These are phyloP conservation scores for Paragyromitra xinjiangensis DNA, from an alignment of 495 filamentous ascomycete genomes.

Conservation along the genomic window DNA sequence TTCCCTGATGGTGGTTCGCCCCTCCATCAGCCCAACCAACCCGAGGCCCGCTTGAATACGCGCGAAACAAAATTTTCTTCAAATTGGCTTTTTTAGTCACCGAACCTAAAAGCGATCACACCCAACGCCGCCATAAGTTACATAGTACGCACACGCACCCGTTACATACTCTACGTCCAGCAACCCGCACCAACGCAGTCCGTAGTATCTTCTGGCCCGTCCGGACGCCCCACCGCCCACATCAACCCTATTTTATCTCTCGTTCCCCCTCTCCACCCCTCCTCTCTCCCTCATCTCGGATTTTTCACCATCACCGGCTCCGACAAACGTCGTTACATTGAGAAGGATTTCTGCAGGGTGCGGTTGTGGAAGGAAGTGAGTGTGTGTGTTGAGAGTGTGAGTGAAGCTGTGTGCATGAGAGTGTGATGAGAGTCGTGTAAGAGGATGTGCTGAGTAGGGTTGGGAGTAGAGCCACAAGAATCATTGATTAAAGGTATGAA, in stretches of 20 bases:
- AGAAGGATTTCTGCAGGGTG: conserved; percentile 55
- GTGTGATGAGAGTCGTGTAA: conserved; percentile 52
- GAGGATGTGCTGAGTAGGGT: conserved; percentile 56
- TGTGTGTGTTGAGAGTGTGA: conserved; percentile 56
- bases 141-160: conserved; percentile 40
- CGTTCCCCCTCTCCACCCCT: conserved; percentile 35
- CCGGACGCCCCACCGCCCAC: conserved; percentile 50
- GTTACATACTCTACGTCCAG: conserved; percentile 14
- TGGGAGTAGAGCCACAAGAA: conserved; percentile 54
- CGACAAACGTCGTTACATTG: conserved; percentile 49
- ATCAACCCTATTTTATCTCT: conserved; percentile 52
- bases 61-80: conserved; percentile 50
- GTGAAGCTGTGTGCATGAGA: conserved; percentile 55
- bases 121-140: conserved; percentile 45
- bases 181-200: conserved; percentile 37
- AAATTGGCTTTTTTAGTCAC: conserved; percentile 52
- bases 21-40: conserved; percentile 45
- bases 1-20: conserved; percentile 34
- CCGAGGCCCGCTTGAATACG: conserved; percentile 43
- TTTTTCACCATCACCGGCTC: conserved; percentile 40
- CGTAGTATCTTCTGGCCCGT: conserved; percentile 49
- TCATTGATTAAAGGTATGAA: conserved; percentile 48
- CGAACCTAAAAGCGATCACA: conserved; percentile 47
- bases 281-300: conserved; percentile 34
- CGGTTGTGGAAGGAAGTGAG: conserved; percentile 57